phyloP scores from a whole-genome alignment of 345 rosid species.

The Microcos paniculata region DNA sequence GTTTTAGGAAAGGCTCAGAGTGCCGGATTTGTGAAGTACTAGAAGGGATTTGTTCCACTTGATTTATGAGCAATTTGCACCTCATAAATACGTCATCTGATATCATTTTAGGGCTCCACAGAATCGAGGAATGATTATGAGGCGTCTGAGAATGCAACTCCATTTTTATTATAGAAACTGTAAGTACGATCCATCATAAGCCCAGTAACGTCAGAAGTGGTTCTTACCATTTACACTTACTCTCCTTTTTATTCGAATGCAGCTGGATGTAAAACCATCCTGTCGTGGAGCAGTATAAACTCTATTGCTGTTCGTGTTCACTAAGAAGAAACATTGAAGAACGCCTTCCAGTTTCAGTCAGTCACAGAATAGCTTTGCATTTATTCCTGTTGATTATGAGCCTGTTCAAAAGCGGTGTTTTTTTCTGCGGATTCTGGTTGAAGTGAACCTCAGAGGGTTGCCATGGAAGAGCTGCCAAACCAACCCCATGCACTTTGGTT shows the following conservation, averaged over 20 bases:
- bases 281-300: not conserved
- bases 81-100: too few relatives aligned
- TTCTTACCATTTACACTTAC: not conserved
- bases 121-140: constrained; percentile 4
- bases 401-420: not conserved
- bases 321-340: not conserved
- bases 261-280: not conserved
- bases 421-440: not conserved
- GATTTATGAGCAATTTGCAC: not conserved
- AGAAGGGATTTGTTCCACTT: constrained; percentile 9
- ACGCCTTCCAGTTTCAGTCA: not conserved
- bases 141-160: constrained; percentile 11
- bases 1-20: constrained; percentile 67
- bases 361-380: not conserved
- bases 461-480: constrained; percentile 5
- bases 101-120: not conserved
- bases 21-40: constrained; percentile 66
- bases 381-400: not conserved
- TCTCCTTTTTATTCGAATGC: constrained; percentile 1
- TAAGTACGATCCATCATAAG: constrained; percentile 15
- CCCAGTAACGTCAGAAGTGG: too few relatives aligned
- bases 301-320: not conserved
- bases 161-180: constrained; percentile 7
- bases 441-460: not conserved
- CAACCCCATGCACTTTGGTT: not conserved